Conservation (phyloP, 257 asterid species). For the Gentiana straminea region DNA sequence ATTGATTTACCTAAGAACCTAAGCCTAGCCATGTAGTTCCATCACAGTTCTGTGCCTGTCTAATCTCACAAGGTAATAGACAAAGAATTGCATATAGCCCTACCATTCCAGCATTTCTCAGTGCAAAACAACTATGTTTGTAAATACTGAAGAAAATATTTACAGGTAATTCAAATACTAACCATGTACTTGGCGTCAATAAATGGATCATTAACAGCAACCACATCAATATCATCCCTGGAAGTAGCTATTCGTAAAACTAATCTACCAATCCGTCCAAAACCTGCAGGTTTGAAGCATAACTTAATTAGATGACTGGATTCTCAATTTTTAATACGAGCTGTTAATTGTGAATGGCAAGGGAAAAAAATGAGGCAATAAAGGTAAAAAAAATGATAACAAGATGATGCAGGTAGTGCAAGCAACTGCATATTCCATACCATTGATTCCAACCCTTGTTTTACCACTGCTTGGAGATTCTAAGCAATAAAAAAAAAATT, state of each 20-base stretch:
- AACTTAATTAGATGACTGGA: too few species aligned
- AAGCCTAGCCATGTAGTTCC: too few species aligned
- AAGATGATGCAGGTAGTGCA: neutral
- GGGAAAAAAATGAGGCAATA: neutral
- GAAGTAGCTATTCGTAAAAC: constrained; percentile 78
- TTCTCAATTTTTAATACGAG: too few species aligned
- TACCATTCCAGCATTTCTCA: too few species aligned
- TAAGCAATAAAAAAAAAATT: constrained; percentile 16
- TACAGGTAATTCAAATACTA: constrained; percentile 14
- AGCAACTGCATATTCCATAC: constrained; percentile 27
- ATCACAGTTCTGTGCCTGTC: too few species aligned
- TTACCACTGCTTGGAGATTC: constrained; percentile 56
- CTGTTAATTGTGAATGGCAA: too few species aligned
- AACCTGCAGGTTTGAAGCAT: constrained; percentile 41
- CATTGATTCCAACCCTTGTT: constrained; percentile 82
- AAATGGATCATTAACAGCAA: constrained; percentile 96
- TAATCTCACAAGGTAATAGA: too few species aligned
- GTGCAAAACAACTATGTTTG: too few species aligned
- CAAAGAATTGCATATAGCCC: too few species aligned
- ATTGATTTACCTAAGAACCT: too few species aligned
- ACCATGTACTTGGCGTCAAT: constrained; percentile 97
- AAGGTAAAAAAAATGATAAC: neutral
- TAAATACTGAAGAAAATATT: too few species aligned
- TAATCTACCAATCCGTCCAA: constrained; percentile 96
- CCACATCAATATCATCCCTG: constrained; percentile 93